Percentiles rank a stretch among this genome's conserved stretches.
phyloP scores from a whole-genome alignment of 768 basidiomycete species.

The Ephemerocybe angulata region DNA sequence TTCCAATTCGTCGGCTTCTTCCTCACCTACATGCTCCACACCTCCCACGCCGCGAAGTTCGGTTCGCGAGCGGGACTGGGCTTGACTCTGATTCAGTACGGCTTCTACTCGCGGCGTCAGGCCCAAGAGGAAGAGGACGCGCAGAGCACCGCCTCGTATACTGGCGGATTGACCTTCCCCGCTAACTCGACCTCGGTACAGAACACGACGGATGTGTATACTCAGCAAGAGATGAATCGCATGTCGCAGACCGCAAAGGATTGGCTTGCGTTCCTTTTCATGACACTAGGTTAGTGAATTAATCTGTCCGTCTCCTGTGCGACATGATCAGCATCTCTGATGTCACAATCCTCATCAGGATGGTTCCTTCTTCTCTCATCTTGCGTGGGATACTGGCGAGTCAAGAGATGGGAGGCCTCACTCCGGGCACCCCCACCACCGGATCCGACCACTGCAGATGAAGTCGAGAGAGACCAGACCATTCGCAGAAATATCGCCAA shows the following conservation, averaged over 20 bases:
- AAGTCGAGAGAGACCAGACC: constrained; percentile 47
- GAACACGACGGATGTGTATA: constrained; percentile 18
- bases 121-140: constrained; percentile 20
- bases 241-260: constrained; percentile 59
- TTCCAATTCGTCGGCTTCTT: constrained; percentile 96
- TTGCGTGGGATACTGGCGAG: constrained; percentile 74
- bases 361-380: constrained; percentile 92
- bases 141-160: constrained; percentile 7
- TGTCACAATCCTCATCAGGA: constrained; percentile 38
- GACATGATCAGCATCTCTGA: neutral
- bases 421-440: constrained; percentile 44
- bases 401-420: constrained; percentile 80
- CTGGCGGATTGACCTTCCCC: neutral
- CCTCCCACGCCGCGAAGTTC: constrained; percentile 88
- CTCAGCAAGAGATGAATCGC: constrained; percentile 20
- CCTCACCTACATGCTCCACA: constrained; percentile 89
- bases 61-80: constrained; percentile 96
- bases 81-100: constrained; percentile 90
- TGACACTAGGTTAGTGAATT: constrained; percentile 66
- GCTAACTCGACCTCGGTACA: constrained; percentile 1
- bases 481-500: constrained; percentile 49
- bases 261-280: constrained; percentile 89
- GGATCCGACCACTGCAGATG: constrained; percentile 37
- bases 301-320: neutral
- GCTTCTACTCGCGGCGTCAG: constrained; percentile 60